Percentiles rank a stretch among this genome's conserved stretches.
phyloP scores from a whole-genome alignment of 2,329 filamentous ascomycete genomes.

The Capronia americana region DNA sequence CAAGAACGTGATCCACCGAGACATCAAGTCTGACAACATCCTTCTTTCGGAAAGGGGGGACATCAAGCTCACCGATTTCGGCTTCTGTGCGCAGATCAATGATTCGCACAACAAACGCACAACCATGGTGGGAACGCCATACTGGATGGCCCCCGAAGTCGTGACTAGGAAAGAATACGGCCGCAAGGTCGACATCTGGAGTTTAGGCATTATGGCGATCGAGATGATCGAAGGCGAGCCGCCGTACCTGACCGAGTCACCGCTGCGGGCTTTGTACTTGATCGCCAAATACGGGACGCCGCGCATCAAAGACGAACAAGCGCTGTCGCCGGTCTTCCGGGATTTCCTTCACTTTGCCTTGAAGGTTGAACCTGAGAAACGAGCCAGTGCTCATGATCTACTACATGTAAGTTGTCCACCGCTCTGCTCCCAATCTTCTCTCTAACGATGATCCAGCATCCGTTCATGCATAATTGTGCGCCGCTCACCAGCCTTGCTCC shows the following conservation, averaged over 20 bases:
- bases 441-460: conserved; percentile 62
- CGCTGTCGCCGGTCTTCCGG: conserved; percentile 92
- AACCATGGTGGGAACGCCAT: conserved; percentile 98
- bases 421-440: background rate
- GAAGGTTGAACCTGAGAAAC: conserved; percentile 96
- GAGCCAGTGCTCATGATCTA: conserved; percentile 91
- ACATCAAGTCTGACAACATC: conserved; percentile 99
- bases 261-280: conserved; percentile 87
- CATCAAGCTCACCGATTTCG: conserved; percentile 98
- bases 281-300: conserved; percentile 98
- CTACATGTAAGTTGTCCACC: conserved; percentile 72
- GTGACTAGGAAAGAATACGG: conserved; percentile 98
- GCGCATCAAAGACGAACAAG: conserved; percentile 94
- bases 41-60: conserved; percentile 90
- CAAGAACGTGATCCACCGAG: conserved; percentile 96
- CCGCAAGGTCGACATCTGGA: conserved; percentile 98
- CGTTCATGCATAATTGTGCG: conserved; percentile 79
- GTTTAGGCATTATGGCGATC: conserved; percentile 97
- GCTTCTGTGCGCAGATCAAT: conserved; percentile 98
- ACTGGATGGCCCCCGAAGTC: conserved; percentile 99
- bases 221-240: conserved; percentile 99
- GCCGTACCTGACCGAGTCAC: conserved; percentile 93
- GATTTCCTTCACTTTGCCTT: conserved; percentile 93
- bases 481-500: conserved; percentile 80
- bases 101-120: conserved; percentile 96